Conservation (phyloP, 2,329 filamentous ascomycete genomes). For the Coniochaeta ligniaria region DNA sequence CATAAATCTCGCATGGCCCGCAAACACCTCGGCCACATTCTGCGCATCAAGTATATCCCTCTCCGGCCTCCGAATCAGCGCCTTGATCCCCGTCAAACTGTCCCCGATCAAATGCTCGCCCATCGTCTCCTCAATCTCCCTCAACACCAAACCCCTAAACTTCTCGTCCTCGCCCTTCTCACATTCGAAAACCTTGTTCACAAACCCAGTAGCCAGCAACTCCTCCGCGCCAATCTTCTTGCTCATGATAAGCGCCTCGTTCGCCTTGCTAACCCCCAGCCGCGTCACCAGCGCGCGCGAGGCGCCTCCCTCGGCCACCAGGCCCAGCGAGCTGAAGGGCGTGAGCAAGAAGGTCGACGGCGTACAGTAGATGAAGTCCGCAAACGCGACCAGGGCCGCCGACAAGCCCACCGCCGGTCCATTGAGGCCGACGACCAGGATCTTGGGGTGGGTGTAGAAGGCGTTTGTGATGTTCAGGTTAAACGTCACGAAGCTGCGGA, state of each 20-base stretch:
- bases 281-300: conserved; percentile 72
- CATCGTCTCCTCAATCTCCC: conserved; percentile 73
- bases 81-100: conserved; percentile 78
- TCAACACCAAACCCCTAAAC: conserved; percentile 66
- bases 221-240: conserved; percentile 68
- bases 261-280: conserved; percentile 73
- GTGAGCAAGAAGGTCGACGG: conserved; percentile 81
- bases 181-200: conserved; percentile 71
- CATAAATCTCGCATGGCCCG: conserved; percentile 73
- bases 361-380: conserved; percentile 86
- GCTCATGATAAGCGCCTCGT: conserved; percentile 90
- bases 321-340: conserved; percentile 81
- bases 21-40: conserved; percentile 80
- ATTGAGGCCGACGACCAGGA: conserved; percentile 86
- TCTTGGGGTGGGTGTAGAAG: conserved; percentile 90
- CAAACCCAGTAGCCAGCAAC: conserved; percentile 69
- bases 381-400: conserved; percentile 73
- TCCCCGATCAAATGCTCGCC: conserved; percentile 74
- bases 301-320: conserved; percentile 84
- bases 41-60: conserved; percentile 66
- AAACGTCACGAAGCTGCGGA: conserved; percentile 68
- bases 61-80: conserved; percentile 68
- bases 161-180: conserved; percentile 54
- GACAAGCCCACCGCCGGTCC: conserved; percentile 85
- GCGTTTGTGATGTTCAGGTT: conserved; percentile 87